Conservation (phyloP, 768 basidiomycete genomes). For the Psilocybe tampanensis region DNA sequence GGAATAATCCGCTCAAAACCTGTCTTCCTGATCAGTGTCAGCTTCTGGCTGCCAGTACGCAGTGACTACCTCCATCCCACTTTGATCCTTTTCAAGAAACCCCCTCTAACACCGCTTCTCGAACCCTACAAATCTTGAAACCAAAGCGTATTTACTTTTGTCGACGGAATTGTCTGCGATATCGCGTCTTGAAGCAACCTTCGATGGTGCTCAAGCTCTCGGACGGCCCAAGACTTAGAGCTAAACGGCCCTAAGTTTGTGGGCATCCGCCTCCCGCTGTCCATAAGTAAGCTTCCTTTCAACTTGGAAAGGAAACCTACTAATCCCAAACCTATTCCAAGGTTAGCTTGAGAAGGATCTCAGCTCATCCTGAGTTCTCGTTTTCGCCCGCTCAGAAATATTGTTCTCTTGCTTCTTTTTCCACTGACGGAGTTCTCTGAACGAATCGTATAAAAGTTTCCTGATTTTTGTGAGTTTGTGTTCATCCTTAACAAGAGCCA, state of each 20-base stretch:
- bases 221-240: too few relatives aligned
- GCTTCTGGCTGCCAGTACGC: background rate
- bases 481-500: background rate
- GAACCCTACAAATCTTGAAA: background rate
- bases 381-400: too few relatives aligned
- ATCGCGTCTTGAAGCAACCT: too few relatives aligned
- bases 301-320: too few relatives aligned
- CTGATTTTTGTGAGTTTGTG: background rate
- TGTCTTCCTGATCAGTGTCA: background rate
- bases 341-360: too few relatives aligned
- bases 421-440: background rate
- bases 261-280: background rate
- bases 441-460: background rate
- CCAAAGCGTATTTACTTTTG: background rate
- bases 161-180: too few relatives aligned
- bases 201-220: too few relatives aligned
- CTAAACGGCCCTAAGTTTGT: background rate
- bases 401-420: too few relatives aligned
- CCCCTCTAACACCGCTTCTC: background rate
- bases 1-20: too few relatives aligned
- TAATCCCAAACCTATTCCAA: too few relatives aligned
- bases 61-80: background rate
- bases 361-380: too few relatives aligned
- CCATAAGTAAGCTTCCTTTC: background rate
- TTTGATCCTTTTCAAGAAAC: background rate